Percentiles rank a stretch among this genome's conserved stretches.
phyloP scores from a whole-genome alignment of 1,284 basidiomycete genomes.

The Ustilago cynodontis region DNA sequence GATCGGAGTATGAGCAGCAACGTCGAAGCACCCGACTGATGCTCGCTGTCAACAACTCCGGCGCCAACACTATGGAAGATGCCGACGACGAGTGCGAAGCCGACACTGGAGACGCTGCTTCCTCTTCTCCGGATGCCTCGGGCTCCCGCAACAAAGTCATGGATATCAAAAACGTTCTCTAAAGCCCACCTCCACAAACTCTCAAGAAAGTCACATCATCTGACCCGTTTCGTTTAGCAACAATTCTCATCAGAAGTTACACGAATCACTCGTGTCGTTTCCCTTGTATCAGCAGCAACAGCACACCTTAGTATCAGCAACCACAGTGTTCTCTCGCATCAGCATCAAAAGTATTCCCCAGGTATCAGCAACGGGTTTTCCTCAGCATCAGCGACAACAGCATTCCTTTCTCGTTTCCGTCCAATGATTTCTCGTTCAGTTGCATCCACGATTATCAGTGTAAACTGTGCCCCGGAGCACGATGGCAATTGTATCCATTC shows the following conservation, averaged over 20 bases:
- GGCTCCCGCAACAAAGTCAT: slow-evolving; percentile 24
- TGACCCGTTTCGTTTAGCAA: background rate
- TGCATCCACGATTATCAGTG: background rate
- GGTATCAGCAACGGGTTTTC: too few relatives aligned
- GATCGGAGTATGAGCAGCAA: background rate
- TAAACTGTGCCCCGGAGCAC: slow-evolving; percentile 1
- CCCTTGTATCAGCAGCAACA: background rate
- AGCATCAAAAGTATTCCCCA: too few relatives aligned
- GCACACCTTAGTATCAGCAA: too few relatives aligned
- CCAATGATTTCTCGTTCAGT: background rate
- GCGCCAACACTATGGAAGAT: slow-evolving; percentile 4
- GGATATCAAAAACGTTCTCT: slow-evolving; percentile 48
- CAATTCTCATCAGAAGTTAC: background rate
- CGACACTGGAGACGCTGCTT: background rate
- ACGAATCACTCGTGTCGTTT: background rate
- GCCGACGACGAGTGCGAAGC: slow-evolving; percentile 8
- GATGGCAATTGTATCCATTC: background rate
- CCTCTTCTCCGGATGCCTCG: background rate
- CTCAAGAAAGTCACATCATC: background rate
- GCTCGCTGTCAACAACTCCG: background rate
- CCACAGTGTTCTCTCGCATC: too few relatives aligned
- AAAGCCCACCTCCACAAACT: background rate
- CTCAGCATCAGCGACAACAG: too few relatives aligned
- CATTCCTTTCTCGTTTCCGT: background rate
- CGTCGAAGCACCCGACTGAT: slow-evolving; percentile 24